These are phyloP conservation scores for Calonectria crousiana DNA, from an alignment of 2,329 filamentous ascomycete species.

Conservation along the genomic window DNA sequence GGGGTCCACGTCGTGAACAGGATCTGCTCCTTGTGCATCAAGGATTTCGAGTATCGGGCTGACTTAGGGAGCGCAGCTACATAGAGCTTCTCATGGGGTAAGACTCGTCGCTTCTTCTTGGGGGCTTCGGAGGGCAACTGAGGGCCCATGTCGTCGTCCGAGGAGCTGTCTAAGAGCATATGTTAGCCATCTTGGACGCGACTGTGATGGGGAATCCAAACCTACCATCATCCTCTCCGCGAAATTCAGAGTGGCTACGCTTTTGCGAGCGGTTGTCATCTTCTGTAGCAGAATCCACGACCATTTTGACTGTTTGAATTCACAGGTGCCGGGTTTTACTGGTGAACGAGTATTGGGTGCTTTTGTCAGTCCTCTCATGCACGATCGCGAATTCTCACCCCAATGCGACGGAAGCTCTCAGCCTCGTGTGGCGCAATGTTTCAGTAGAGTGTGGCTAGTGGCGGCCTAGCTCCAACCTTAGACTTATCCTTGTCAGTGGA, in stretches of 20 bases:
- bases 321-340: neutral
- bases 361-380: neutral
- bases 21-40: conserved; percentile 98
- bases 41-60: conserved; percentile 87
- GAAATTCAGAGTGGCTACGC: conserved; percentile 68
- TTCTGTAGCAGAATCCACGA: conserved; percentile 42
- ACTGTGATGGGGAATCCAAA: conserved; percentile 46
- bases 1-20: conserved; percentile 90
- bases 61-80: conserved; percentile 88
- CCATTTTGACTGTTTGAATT: conserved; percentile 36
- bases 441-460: conserved; percentile 32
- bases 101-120: conserved; percentile 90
- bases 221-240: conserved; percentile 59
- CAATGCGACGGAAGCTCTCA: conserved; percentile 25
- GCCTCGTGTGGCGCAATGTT: conserved; percentile 42
- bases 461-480: neutral
- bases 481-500: neutral
- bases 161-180: conserved; percentile 70
- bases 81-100: conserved; percentile 96
- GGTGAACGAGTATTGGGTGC: neutral
- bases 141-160: conserved; percentile 93
- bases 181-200: conserved; percentile 23
- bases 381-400: conserved; percentile 2
- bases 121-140: conserved; percentile 85
- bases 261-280: conserved; percentile 54